A percentile compares a stretch with the other conserved stretches of the same genome.
Conservation (phyloP, 345 rosid species). For the Sisymbrium irio region DNA sequence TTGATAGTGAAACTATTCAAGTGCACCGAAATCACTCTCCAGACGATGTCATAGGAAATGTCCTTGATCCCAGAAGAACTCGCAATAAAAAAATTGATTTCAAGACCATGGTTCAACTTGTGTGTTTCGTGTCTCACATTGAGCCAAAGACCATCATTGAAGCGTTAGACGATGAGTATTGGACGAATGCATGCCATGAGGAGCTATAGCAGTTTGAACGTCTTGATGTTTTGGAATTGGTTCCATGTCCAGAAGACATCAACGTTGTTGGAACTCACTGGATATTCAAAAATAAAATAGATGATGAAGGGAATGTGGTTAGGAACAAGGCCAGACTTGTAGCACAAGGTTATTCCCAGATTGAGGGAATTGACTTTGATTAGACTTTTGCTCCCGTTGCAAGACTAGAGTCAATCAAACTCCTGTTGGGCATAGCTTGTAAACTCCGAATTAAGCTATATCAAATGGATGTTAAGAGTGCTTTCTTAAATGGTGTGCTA, state of each 20-base stretch:
- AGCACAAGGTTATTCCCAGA: not conserved
- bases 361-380: not conserved
- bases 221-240: not conserved
- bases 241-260: rapidly evolving
- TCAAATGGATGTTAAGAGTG: too few relatives aligned
- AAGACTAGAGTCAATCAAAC: too few relatives aligned
- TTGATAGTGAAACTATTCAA: too few relatives aligned
- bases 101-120: not conserved
- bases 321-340: not conserved
- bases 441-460: too few relatives aligned
- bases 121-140: not conserved
- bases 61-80: not conserved
- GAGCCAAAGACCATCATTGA: not conserved
- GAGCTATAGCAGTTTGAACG: rapidly evolving
- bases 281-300: not conserved
- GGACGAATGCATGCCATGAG: not conserved
- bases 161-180: not conserved
- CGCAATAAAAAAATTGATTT: too few relatives aligned
- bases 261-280: not conserved
- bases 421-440: too few relatives aligned
- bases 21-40: not conserved
- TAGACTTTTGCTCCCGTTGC: not conserved
- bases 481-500: too few relatives aligned
- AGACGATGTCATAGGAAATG: not conserved
- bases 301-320: not conserved